Evolutionary conservation across 1,284 basidiomycete genomes (phyloP).

Genomic region (Sutorius eximius): DNA sequence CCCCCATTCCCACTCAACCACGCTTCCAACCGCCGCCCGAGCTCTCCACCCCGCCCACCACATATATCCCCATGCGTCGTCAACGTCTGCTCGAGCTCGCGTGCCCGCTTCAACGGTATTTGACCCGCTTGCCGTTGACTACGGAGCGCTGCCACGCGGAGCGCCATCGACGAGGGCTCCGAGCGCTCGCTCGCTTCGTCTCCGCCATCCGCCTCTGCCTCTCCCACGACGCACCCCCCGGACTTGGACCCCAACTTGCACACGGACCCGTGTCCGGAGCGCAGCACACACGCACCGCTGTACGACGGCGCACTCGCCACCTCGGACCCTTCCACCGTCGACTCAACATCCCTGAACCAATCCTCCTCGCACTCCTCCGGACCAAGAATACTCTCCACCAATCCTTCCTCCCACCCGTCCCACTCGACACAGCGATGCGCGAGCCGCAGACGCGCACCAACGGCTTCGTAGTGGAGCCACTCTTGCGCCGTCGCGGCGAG

Average conservation of each 20-base stretch:
- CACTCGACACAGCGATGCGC: constrained; percentile 78
- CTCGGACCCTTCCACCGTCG: constrained; percentile 28
- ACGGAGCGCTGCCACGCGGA: constrained; percentile 22
- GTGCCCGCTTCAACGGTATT: constrained; percentile 55
- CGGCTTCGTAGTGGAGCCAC: constrained; percentile 56
- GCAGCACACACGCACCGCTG: neutral
- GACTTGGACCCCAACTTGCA: too few relatives aligned
- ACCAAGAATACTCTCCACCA: constrained; percentile 71
- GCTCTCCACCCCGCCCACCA: constrained; percentile 72
- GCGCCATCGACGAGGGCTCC: constrained; percentile 16
- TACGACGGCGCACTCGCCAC: constrained; percentile 15
- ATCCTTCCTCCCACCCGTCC: constrained; percentile 85
- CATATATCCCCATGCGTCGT: constrained; percentile 70
- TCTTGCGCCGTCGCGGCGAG: constrained; percentile 27
- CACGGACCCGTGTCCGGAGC: too few relatives aligned
- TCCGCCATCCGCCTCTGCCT: neutral
- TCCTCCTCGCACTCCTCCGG: constrained; percentile 66
- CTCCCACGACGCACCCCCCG: too few relatives aligned
- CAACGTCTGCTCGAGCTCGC: constrained; percentile 61
- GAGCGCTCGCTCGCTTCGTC: constrained; percentile 10
- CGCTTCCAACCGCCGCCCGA: constrained; percentile 69
- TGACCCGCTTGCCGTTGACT: constrained; percentile 35
- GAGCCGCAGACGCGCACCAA: constrained; percentile 63
- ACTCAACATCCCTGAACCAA: constrained; percentile 56
- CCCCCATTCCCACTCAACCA: constrained; percentile 47